Conservation (phyloP, 352 stramenopile species). For the Phytopythium oedochilum region DNA sequence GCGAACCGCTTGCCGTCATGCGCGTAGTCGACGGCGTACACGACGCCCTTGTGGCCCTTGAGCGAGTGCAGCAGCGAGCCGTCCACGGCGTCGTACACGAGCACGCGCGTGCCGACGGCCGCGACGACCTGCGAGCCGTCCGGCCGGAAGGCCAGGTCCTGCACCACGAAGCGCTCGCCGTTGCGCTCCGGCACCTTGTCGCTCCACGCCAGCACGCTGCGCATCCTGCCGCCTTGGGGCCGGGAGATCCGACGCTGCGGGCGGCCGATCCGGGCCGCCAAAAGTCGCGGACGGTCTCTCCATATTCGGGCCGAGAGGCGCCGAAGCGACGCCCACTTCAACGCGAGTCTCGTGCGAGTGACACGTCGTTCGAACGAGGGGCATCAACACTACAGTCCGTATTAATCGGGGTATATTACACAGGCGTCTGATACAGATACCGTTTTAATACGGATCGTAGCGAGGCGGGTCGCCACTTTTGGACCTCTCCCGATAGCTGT, state of each 20-base stretch:
- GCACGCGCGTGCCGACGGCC: slow-evolving; percentile 87
- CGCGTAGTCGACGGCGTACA: slow-evolving; percentile 91
- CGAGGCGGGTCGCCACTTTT: background rate
- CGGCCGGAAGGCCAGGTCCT: slow-evolving; percentile 89
- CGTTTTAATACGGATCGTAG: no score
- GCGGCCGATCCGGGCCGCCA: background rate
- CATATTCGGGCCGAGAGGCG: background rate
- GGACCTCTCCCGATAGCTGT: no score
- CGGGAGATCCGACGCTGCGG: no score
- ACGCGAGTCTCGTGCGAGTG: background rate
- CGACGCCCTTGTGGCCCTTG: slow-evolving; percentile 88
- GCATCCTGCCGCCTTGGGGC: slow-evolving; percentile 41
- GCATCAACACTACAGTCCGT: background rate
- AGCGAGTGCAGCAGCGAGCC: slow-evolving; percentile 90
- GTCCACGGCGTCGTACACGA: slow-evolving; percentile 90
- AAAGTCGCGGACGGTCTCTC: slow-evolving; percentile 1
- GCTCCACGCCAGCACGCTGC: slow-evolving; percentile 74
- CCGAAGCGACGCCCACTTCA: background rate
- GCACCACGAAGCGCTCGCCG: slow-evolving; percentile 80
- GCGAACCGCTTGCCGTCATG: slow-evolving; percentile 91
- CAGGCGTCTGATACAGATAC: no score
- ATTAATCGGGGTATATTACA: background rate
- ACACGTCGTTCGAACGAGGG: background rate
- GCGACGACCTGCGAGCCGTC: slow-evolving; percentile 89
- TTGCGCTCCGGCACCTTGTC: slow-evolving; percentile 87